Evolutionary conservation across 345 rosid genomes (phyloP), one percentile per base, ranked within the genome.

Genomic region (Cochlearia excelsa): DNA sequence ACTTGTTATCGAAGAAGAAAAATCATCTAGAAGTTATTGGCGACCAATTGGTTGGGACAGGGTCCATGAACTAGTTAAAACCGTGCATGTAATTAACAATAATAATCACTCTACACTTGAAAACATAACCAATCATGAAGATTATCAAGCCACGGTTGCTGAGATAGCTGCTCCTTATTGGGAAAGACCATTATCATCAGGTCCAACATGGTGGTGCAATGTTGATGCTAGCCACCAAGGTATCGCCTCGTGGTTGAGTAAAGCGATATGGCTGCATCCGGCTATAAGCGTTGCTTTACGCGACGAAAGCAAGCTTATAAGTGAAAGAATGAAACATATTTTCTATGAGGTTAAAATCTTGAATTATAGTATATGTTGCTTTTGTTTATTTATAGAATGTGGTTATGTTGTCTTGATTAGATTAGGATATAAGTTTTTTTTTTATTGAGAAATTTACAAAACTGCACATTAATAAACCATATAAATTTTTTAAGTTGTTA

Each of bases 131-230:
- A 16, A 16, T 16, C 23, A 37, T 16, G 23, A 16, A 16, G 23
- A 16, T 4, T 1, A 3, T 3, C 2, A 71, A 56, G 76, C 68
- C 9, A 78, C 85, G 0, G 78, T 80, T 39, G 81, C 85, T 7
- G 90, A 82, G 63, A 2, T 82, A 7, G 85, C 85, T 27, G 65
- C 80, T 54, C 83, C 85, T 55, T 80, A 81, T 62, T 77, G 80
- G 83, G 82, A 80, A 73, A 45, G 75, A 48, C 78, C 82, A 5
- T 67, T 69, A 26, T 65, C 74, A 16, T 16, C 23, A 1, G 87
- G 90, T 30, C 87, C 85, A 3, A 81, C 85, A 1, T 84, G 90
- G 87, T 82, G 87, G 90, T 81, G 85, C 54, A 81, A 84, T 56
- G 73, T 84, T 0, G 77, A 61, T 33, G 82, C 87, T 9, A 76